phyloP scores from a whole-genome alignment of 805 yeast genomes.

The Millerozyma miso region DNA sequence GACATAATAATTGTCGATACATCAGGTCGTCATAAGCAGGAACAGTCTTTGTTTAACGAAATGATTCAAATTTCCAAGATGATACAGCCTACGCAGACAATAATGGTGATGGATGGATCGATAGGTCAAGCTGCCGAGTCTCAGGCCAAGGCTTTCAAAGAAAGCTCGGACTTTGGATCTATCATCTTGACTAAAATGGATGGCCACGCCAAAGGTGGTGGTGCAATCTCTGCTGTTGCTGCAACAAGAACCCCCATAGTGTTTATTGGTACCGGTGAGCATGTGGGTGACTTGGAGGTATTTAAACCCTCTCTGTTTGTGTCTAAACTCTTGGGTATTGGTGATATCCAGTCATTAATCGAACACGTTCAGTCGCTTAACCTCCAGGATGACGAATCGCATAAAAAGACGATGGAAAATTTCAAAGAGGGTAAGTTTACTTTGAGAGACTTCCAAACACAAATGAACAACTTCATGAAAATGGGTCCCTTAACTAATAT shows the following conservation, averaged over 20 bases:
- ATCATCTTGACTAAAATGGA: slow-evolving; percentile 94
- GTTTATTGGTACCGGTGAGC: slow-evolving; percentile 98
- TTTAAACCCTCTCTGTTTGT: slow-evolving; percentile 87
- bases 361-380: slow-evolving; percentile 89
- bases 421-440: slow-evolving; percentile 94
- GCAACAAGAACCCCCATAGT: slow-evolving; percentile 93
- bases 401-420: slow-evolving; percentile 86
- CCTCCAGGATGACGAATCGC: slow-evolving; percentile 60
- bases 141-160: slow-evolving; percentile 92
- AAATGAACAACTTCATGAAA: slow-evolving; percentile 90
- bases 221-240: slow-evolving; percentile 98
- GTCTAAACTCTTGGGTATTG: slow-evolving; percentile 90
- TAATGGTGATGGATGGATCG: slow-evolving; percentile 95
- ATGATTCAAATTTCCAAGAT: slow-evolving; percentile 91
- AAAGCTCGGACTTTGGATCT: slow-evolving; percentile 89
- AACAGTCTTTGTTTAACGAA: slow-evolving; percentile 83
- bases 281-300: slow-evolving; percentile 85
- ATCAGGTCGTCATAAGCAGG: slow-evolving; percentile 97
- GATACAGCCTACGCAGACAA: slow-evolving; percentile 90
- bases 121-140: slow-evolving; percentile 98
- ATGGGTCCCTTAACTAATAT: slow-evolving; percentile 96
- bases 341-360: slow-evolving; percentile 89
- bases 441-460: slow-evolving; percentile 84
- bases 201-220: slow-evolving; percentile 99
- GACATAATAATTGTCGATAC: slow-evolving; percentile 95